A percentile compares a stretch with the other conserved stretches of the same genome.
Conservation (phyloP, 495 filamentous ascomycete species). For the Xylaria flabelliformis region DNA sequence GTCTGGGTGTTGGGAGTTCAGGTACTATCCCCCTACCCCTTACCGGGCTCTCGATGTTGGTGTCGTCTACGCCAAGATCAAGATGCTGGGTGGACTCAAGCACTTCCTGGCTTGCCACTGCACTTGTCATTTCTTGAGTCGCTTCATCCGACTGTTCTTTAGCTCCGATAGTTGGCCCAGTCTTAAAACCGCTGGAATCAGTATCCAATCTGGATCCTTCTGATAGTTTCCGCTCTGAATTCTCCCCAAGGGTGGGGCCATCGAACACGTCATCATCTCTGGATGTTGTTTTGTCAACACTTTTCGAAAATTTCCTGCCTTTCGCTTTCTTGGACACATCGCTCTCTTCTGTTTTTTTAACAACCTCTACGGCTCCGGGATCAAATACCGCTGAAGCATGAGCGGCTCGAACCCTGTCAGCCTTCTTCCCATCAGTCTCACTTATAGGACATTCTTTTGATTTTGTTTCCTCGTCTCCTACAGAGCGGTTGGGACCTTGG, state of each 20-base stretch:
- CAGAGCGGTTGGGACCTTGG: not conserved
- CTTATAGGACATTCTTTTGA: not conserved
- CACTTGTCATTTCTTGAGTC: not conserved
- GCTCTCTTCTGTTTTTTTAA: constrained; percentile 38
- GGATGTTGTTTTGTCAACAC: constrained; percentile 40
- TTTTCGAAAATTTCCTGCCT: constrained; percentile 32
- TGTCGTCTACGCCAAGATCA: constrained; percentile 20
- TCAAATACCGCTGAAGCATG: constrained; percentile 31
- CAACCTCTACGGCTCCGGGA: constrained; percentile 38
- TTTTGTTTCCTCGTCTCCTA: not conserved
- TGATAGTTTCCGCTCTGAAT: constrained; percentile 49
- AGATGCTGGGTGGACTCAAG: not conserved
- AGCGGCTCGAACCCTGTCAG: constrained; percentile 29
- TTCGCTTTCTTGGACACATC: constrained; percentile 38
- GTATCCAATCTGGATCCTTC: constrained; percentile 39
- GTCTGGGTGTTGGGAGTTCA: constrained; percentile 24
- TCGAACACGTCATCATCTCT: constrained; percentile 52
- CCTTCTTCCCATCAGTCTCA: constrained; percentile 16
- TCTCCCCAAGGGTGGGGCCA: constrained; percentile 60
- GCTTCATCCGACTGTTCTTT: not conserved
- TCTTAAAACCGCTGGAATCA: constrained; percentile 33
- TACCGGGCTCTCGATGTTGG: constrained; percentile 32
- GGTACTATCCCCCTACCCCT: constrained; percentile 30
- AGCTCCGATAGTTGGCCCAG: constrained; percentile 22
- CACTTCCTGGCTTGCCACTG: constrained; percentile 2